A percentile compares a stretch with the other conserved stretches of the same genome.
phyloP scores from a whole-genome alignment of 1,139 yeast genomes.

The Pichia sp. region DNA sequence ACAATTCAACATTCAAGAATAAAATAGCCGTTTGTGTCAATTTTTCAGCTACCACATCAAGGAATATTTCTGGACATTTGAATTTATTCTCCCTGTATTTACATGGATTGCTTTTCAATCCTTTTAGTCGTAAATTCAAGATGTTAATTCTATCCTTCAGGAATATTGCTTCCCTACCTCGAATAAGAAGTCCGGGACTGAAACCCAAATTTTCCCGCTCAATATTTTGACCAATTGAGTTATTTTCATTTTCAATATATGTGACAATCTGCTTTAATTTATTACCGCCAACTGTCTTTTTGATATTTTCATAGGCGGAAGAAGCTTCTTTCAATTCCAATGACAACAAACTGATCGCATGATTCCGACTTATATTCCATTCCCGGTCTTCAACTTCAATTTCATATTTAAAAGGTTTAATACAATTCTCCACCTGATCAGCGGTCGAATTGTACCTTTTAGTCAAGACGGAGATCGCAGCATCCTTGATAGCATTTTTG shows the following conservation, averaged over 20 bases:
- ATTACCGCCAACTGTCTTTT: constrained; percentile 69
- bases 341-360: constrained; percentile 59
- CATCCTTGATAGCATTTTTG: constrained; percentile 70
- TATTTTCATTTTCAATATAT: constrained; percentile 49
- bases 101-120: constrained; percentile 71
- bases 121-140: constrained; percentile 65
- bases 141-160: constrained; percentile 68
- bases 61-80: constrained; percentile 88
- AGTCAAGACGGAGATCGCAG: constrained; percentile 72
- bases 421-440: constrained; percentile 97
- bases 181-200: constrained; percentile 45
- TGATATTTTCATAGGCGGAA: constrained; percentile 51
- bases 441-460: constrained; percentile 85
- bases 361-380: constrained; percentile 79
- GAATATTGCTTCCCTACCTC: constrained; percentile 83
- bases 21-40: constrained; percentile 87
- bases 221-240: constrained; percentile 36
- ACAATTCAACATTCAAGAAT: constrained; percentile 84
- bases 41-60: constrained; percentile 89
- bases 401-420: constrained; percentile 95
- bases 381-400: constrained; percentile 94
- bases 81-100: constrained; percentile 72
- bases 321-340: constrained; percentile 86
- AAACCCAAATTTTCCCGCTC: constrained; percentile 30
- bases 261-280: constrained; percentile 78